These are phyloP conservation scores for Argentina anserina DNA, from an alignment of 306 rosid species.

Conservation along the genomic window DNA sequence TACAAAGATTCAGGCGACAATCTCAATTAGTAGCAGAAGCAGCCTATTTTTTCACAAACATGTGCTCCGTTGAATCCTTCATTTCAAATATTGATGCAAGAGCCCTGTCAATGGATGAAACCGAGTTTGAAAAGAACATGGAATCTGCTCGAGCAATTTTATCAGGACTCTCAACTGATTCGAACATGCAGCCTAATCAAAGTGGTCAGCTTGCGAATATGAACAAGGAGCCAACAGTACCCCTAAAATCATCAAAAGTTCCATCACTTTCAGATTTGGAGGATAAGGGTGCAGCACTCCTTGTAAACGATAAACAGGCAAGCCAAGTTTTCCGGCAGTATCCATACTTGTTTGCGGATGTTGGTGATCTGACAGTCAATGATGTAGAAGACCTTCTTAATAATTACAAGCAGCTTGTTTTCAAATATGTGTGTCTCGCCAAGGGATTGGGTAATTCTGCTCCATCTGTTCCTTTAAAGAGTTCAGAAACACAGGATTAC, in stretches of 20 bases:
- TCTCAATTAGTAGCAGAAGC: slow-evolving; percentile 80
- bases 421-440: slow-evolving; percentile 77
- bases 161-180: slow-evolving; percentile 67
- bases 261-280: slow-evolving; percentile 91
- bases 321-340: slow-evolving; percentile 64
- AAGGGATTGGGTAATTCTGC: slow-evolving; percentile 62
- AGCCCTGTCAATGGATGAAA: slow-evolving; percentile 87
- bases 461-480: slow-evolving; percentile 33
- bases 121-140: slow-evolving; percentile 81
- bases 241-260: slow-evolving; percentile 40
- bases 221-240: slow-evolving; percentile 35
- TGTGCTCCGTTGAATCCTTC: slow-evolving; percentile 91
- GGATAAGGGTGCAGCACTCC: slow-evolving; percentile 71
- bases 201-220: slow-evolving; percentile 41
- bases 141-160: slow-evolving; percentile 87
- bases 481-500: slow-evolving; percentile 36
- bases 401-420: slow-evolving; percentile 79
- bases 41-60: slow-evolving; percentile 87
- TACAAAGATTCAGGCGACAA: slow-evolving; percentile 86
- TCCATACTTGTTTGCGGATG: slow-evolving; percentile 74
- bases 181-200: slow-evolving; percentile 43
- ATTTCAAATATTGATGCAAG: slow-evolving; percentile 88
- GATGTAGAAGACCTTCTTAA: slow-evolving; percentile 81
- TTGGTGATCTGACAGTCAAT: slow-evolving; percentile 64
- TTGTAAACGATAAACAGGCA: slow-evolving; percentile 62